A percentile compares a stretch with the other conserved stretches of the same genome.
Evolutionary conservation across 495 filamentous ascomycete genomes (phyloP).

Genomic region (Zalerion maritima): DNA sequence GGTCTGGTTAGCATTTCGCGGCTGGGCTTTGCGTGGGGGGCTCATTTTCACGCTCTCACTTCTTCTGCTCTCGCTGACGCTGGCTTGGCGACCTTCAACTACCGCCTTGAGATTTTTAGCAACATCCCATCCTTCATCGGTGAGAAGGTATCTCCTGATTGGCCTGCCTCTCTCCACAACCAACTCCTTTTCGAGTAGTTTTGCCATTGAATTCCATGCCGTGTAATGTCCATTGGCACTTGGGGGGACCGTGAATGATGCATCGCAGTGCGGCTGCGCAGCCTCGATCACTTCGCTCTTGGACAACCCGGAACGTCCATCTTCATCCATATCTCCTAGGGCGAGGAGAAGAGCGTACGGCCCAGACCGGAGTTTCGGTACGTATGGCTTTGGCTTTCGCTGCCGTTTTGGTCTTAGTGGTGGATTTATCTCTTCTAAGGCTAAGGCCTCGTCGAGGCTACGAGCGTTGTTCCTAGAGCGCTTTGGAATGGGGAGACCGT

Average conservation of each 20-base stretch:
- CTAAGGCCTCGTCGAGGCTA: slow-evolving; percentile 15
- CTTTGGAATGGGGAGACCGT: slow-evolving; percentile 58
- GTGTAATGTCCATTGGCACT: slow-evolving; percentile 62
- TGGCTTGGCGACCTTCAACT: slow-evolving; percentile 7
- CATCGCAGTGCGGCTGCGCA: slow-evolving; percentile 60
- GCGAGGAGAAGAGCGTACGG: slow-evolving; percentile 61
- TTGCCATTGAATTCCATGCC: slow-evolving; percentile 79
- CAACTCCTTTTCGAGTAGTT: slow-evolving; percentile 56
- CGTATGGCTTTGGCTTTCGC: slow-evolving; percentile 52
- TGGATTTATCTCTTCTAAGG: slow-evolving; percentile 23
- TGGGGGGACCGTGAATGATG: slow-evolving; percentile 54
- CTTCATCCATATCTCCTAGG: slow-evolving; percentile 44
- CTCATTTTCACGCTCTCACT: too few species aligned
- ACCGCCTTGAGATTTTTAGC: slow-evolving; percentile 50
- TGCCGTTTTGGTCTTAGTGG: slow-evolving; percentile 52
- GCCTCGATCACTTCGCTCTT: slow-evolving; percentile 54
- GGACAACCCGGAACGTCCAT: slow-evolving; percentile 40
- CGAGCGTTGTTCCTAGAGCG: slow-evolving; percentile 22
- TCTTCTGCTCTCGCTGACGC: too few species aligned
- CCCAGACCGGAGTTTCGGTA: slow-evolving; percentile 57
- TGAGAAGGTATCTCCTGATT: slow-evolving; percentile 51
- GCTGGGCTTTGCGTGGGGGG: slow-evolving; percentile 3
- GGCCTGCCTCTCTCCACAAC: slow-evolving; percentile 60
- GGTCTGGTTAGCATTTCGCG: too few species aligned
- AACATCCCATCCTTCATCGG: slow-evolving; percentile 69